Percentiles rank a stretch among this genome's conserved stretches.
Conservation (phyloP, 2,329 filamentous ascomycete species). For the Stachybotrys chartarum region DNA sequence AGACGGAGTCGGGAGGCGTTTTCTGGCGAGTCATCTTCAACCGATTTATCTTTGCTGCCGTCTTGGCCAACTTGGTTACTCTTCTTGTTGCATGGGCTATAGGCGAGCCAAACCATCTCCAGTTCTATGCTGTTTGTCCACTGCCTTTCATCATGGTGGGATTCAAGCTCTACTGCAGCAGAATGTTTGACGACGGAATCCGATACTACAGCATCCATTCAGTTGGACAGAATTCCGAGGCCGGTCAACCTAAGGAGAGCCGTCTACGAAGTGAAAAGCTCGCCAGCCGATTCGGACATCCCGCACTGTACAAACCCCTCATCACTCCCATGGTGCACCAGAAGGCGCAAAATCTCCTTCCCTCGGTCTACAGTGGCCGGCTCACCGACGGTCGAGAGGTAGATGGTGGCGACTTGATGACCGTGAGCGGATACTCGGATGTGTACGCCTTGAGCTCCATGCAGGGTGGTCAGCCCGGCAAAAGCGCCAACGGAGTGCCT, state of each 20-base stretch:
- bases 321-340: constrained; percentile 95
- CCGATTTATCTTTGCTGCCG: constrained; percentile 74
- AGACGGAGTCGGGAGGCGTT: constrained; percentile 88
- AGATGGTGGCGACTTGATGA: constrained; percentile 47
- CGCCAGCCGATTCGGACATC: constrained; percentile 78
- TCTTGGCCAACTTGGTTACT: constrained; percentile 72
- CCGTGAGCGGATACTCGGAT: constrained; percentile 71
- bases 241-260: constrained; percentile 41
- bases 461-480: constrained; percentile 46
- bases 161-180: constrained; percentile 83
- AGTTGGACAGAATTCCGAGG: constrained; percentile 38
- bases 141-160: constrained; percentile 69
- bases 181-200: constrained; percentile 69
- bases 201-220: constrained; percentile 71
- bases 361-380: constrained; percentile 79
- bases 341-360: constrained; percentile 78
- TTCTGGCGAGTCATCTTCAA: constrained; percentile 93
- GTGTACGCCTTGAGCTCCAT: constrained; percentile 77
- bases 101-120: constrained; percentile 46
- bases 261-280: constrained; percentile 59
- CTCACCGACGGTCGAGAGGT: constrained; percentile 59
- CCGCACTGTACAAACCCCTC: constrained; percentile 79
- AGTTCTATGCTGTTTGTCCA: constrained; percentile 64
- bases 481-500: constrained; percentile 38
- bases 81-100: constrained; percentile 68